Evolutionary conservation across 2,329 filamentous ascomycete genomes (phyloP).

Genomic region (Neofusicoccum sp.): DNA sequence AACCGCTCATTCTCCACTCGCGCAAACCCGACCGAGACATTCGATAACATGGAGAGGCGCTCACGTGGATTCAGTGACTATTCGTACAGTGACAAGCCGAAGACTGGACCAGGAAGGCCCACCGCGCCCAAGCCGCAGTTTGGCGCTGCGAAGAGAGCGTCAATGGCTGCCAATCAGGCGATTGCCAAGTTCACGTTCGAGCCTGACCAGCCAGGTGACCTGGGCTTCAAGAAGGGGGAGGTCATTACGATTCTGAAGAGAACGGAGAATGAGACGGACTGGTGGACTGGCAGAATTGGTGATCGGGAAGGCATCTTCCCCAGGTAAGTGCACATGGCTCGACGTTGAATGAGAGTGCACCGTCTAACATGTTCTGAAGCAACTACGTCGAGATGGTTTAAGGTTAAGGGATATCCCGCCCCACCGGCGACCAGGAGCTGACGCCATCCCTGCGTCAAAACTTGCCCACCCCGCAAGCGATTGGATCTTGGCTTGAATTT

Average conservation of each 20-base stretch:
- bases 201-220: constrained; percentile 85
- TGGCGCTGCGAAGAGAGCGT: constrained; percentile 50
- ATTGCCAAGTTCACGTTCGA: constrained; percentile 94
- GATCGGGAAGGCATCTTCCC: constrained; percentile 89
- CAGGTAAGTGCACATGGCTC: constrained; percentile 54
- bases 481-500: not conserved
- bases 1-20: constrained; percentile 54
- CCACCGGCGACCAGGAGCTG: not conserved
- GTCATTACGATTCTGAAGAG: constrained; percentile 93
- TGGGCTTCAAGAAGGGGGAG: constrained; percentile 97
- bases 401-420: not conserved
- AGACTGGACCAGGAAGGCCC: constrained; percentile 70
- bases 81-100: constrained; percentile 55
- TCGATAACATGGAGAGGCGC: constrained; percentile 47
- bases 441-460: not conserved
- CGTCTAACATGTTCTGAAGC: constrained; percentile 27
- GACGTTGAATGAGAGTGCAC: constrained; percentile 4
- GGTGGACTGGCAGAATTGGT: constrained; percentile 95
- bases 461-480: not conserved
- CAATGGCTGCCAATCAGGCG: constrained; percentile 71
- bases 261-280: constrained; percentile 91
- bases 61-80: constrained; percentile 51
- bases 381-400: constrained; percentile 45
- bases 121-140: constrained; percentile 90
- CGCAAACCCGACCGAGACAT: constrained; percentile 54